These are phyloP conservation scores for Martensiomyces pterosporus DNA, from an alignment of 192 early-diverging fungal species.

Conservation along the genomic window DNA sequence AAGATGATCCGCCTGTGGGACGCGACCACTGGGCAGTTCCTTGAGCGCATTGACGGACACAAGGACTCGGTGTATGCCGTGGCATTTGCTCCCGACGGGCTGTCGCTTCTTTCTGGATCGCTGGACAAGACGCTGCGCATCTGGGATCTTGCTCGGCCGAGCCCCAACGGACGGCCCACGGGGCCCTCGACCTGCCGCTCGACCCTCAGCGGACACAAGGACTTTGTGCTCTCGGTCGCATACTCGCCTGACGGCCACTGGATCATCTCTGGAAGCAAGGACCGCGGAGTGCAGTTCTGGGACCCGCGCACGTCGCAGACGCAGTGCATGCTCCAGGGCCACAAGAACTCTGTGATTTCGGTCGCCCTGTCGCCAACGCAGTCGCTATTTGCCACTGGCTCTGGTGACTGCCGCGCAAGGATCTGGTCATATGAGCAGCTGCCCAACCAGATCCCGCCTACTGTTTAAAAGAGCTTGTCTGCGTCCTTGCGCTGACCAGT, in stretches of 20 bases:
- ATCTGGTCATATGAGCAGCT: constrained; percentile 81
- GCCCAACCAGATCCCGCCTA: constrained; percentile 9
- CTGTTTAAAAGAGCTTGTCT: too few relatives aligned
- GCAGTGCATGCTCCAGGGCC: constrained; percentile 83
- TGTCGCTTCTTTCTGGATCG: constrained; percentile 84
- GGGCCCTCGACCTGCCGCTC: constrained; percentile 38
- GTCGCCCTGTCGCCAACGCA: constrained; percentile 79
- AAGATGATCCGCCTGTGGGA: constrained; percentile 94
- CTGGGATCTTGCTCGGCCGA: constrained; percentile 74
- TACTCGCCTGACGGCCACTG: constrained; percentile 79
- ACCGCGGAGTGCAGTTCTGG: constrained; percentile 93
- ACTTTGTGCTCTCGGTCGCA: constrained; percentile 96
- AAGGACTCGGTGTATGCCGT: constrained; percentile 95
- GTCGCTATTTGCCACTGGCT: constrained; percentile 91
- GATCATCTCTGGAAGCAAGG: constrained; percentile 90
- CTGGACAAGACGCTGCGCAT: constrained; percentile 89
- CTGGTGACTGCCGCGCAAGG: constrained; percentile 87
- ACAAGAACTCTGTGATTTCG: constrained; percentile 97
- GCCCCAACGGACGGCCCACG: constrained; percentile 16
- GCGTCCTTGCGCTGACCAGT: too few relatives aligned
- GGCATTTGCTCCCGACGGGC: constrained; percentile 90
- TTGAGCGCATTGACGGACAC: constrained; percentile 92
- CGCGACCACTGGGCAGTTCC: constrained; percentile 55
- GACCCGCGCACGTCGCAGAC: constrained; percentile 69
- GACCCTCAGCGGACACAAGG: constrained; percentile 67